Evolutionary conservation across 73 alveolate species (phyloP), one percentile per base, ranked within the genome.

Genomic region (Uronychia setigera): DNA sequence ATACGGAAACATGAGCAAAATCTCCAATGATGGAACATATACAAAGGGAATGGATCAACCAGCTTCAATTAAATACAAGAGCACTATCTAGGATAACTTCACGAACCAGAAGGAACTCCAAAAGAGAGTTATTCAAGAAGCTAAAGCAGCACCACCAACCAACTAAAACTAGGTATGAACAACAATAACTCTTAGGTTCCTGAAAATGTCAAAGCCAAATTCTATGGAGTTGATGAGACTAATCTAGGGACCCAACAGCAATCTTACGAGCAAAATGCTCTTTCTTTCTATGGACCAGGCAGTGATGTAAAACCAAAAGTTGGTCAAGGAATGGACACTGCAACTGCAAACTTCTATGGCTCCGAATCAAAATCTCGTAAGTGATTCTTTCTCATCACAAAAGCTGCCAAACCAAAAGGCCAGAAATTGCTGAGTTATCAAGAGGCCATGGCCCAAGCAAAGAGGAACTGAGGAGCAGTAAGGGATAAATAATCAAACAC

Each of bases 1-100:
- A 76, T 96, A 96, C 86, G 98, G 99, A 60, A 94, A 96, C 79
- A 84, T 90, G 75, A 82, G 87, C 76, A 57, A 31, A 34, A 80
- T 67, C 60, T 85, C 91, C 0, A 59, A 83, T 13, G 83, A 80
- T 1, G 92, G 94, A 29, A 74, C 88, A 32, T 67, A 74, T 76
- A 85, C 74, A 58, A 89, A 80, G 67, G 95, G 95, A 26, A 80
- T 78, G 31, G 94, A 86, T 57, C 83, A 74, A 77, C 92, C 95
- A 26, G 87, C 92, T 0, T 35, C 89, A 76, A 82, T 84, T 32
- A 89, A 92, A 82, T 92, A 77, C 81, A 75, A 60, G 81, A 57
- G 82, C 29, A 82, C 89, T 13, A 35, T 31, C 25, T 78, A 82
- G 79, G 84, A 33, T 0, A 82, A 75, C 60, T 82, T 29, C 59